Base-by-base conservation (phyloP, 2,329 filamentous ascomycete species). In the Coniosporium tulheliwenetii region DNA sequence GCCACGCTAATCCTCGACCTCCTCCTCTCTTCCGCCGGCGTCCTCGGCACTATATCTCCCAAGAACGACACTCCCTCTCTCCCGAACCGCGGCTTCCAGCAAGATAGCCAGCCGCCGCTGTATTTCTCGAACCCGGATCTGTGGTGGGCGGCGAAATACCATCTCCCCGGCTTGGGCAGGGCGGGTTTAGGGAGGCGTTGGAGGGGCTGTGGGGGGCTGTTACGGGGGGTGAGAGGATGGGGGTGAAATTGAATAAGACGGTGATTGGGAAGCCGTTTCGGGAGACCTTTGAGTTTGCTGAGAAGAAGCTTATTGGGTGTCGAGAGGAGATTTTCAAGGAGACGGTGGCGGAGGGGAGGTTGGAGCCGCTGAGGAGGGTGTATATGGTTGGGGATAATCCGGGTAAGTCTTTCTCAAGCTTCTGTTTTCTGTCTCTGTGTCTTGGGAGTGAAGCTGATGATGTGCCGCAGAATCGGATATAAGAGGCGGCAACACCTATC, bases 51-150 rank as follows among this genome's bases (percentile, higher is more conserved):
- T 0, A 69, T 83, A 35, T 89, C 83, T 0, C 48, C 68, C 9
- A 77, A 75, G 54, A 93, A 94, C 56, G 79, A 78, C 35, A 64
- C 79, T 44, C 19, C 54, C 0, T 62, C 68, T 19, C 66, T 87
- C 7, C 74, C 77, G 10, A 84, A 86, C 55, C 64, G 67, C 42
- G 85, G 85, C n/a, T 94, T 81, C 69, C 83, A 87, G 54, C 73
- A 79, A 48, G 83, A 93, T 56, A 73, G 72, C 1, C 87, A 94
- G 58, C 85, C 91, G 0, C 67, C 67, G 13, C 63, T 96, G 5
- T 93, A 81, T 66, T 94, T 93, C 59, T 87, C 80, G 37, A 96
- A 96, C 59, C 77, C 84, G 1, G 91, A 98, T 60, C 66, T 96
- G 3, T 72, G 86, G 52, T 98, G 87, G 87, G 82, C 85, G 39